Percentiles rank a stretch among this genome's conserved stretches.
These are phyloP conservation scores for Scheffersomyces illinoinensis DNA, from an alignment of 1,139 yeast genomes.

Conservation along the genomic window DNA sequence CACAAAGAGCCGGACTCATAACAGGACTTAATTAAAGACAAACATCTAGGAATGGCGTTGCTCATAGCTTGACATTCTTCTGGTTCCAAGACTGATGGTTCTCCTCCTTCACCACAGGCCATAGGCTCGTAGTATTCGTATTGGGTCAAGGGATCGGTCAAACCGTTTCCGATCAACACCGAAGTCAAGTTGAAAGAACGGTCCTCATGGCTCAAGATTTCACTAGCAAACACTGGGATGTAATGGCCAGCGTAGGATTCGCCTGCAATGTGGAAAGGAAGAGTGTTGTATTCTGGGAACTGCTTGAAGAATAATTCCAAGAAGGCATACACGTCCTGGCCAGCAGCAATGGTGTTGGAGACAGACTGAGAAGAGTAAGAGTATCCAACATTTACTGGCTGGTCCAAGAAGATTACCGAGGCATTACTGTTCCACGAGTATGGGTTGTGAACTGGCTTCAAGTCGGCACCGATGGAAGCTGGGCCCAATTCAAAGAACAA, in stretches of 20 bases:
- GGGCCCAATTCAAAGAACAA: constrained; percentile 91
- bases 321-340: constrained; percentile 90
- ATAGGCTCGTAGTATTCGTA: constrained; percentile 88
- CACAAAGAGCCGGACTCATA: constrained; percentile 76
- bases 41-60: constrained; percentile 76
- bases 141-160: constrained; percentile 90
- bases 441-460: constrained; percentile 75
- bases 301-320: constrained; percentile 86
- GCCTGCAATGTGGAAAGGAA: constrained; percentile 93
- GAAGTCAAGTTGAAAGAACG: constrained; percentile 84
- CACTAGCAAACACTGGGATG: constrained; percentile 89
- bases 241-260: constrained; percentile 99
- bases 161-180: constrained; percentile 92
- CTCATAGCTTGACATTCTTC: constrained; percentile 82
- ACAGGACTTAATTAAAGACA: constrained; percentile 76
- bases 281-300: constrained; percentile 77
- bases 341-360: constrained; percentile 83
- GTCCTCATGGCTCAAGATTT: constrained; percentile 74
- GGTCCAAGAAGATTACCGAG: constrained; percentile 87
- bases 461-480: constrained; percentile 62
- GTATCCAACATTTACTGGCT: constrained; percentile 92
- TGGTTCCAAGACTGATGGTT: constrained; percentile 72
- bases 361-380: constrained; percentile 70
- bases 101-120: constrained; percentile 97
- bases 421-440: constrained; percentile 89